Conservation (phyloP, 1,284 basidiomycete species). For the Austroboletus niveus region DNA sequence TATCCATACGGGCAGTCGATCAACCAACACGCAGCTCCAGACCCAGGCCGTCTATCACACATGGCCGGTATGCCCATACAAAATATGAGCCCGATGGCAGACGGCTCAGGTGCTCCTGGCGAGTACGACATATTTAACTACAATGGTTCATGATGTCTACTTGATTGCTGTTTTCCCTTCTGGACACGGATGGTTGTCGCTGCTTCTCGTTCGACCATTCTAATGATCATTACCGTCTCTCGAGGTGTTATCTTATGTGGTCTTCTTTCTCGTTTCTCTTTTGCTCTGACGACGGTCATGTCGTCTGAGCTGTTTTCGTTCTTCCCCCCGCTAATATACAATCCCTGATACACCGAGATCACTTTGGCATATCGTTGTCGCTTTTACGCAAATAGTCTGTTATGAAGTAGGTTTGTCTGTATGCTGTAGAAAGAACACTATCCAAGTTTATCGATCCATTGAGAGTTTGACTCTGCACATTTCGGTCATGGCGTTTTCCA, state of each 20-base stretch:
- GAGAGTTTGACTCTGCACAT: neutral
- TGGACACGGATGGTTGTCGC: constrained; percentile 19
- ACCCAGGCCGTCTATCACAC: constrained; percentile 37
- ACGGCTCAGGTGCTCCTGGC: constrained; percentile 27
- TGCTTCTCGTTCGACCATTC: constrained; percentile 19
- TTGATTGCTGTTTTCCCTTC: constrained; percentile 7
- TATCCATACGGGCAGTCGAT: constrained; percentile 33
- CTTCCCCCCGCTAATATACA: constrained; percentile 21
- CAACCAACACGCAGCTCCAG: constrained; percentile 25
- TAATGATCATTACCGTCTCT: constrained; percentile 22
- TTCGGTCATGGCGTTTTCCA: constrained; percentile 62
- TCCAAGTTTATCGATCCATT: constrained; percentile 1
- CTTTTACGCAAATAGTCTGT: constrained; percentile 24
- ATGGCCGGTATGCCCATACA: constrained; percentile 42
- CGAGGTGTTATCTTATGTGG: constrained; percentile 21
- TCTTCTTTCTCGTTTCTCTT: constrained; percentile 4
- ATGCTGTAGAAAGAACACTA: constrained; percentile 25
- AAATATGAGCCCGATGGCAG: constrained; percentile 36
- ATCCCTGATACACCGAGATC: constrained; percentile 8
- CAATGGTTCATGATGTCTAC: constrained; percentile 36
- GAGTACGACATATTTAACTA: constrained; percentile 55
- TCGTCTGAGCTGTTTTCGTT: neutral
- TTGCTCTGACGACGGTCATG: constrained; percentile 4
- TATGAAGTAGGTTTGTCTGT: constrained; percentile 27
- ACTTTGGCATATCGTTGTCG: constrained; percentile 12